Evolutionary conservation across 176 grass and related monocot genomes (phyloP).

Genomic region (Musa schizocarpa): DNA sequence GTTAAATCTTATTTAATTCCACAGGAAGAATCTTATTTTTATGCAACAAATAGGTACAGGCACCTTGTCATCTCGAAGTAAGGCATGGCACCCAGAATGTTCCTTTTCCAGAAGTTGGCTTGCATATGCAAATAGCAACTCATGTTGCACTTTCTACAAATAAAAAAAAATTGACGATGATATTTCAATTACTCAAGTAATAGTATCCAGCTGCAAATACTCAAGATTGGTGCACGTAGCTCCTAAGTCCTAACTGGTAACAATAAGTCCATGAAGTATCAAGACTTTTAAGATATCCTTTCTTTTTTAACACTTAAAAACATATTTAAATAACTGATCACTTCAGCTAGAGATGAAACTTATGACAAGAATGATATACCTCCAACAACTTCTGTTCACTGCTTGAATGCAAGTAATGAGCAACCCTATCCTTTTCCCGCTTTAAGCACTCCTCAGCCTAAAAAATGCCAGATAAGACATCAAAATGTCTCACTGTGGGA

Average conservation of each 20-base stretch:
- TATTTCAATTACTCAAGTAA: neutral
- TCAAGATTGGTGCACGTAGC: no score
- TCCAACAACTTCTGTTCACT: constrained; percentile 15
- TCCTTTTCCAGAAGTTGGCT: constrained; percentile 88
- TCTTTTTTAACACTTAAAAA: neutral
- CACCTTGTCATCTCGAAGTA: constrained; percentile 95
- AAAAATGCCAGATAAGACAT: neutral
- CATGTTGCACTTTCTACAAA: constrained; percentile 86
- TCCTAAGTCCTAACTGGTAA: no score
- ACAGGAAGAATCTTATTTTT: neutral
- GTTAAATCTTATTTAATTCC: neutral
- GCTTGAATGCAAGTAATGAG: constrained; percentile 15
- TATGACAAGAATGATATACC: neutral
- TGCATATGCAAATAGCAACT: constrained; percentile 78
- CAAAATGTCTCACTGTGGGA: neutral
- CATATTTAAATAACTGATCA: neutral
- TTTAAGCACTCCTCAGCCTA: constrained; percentile 24
- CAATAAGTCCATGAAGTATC: neutral
- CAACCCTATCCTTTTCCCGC: constrained; percentile 17
- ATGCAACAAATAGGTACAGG: neutral
- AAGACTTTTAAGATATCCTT: neutral
- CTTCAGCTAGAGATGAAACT: no score
- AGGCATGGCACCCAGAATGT: constrained; percentile 85
- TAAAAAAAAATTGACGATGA: neutral
- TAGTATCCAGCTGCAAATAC: neutral